phyloP scores from a whole-genome alignment of 2,329 filamentous ascomycete species.

The Xylariaceae sp. region DNA sequence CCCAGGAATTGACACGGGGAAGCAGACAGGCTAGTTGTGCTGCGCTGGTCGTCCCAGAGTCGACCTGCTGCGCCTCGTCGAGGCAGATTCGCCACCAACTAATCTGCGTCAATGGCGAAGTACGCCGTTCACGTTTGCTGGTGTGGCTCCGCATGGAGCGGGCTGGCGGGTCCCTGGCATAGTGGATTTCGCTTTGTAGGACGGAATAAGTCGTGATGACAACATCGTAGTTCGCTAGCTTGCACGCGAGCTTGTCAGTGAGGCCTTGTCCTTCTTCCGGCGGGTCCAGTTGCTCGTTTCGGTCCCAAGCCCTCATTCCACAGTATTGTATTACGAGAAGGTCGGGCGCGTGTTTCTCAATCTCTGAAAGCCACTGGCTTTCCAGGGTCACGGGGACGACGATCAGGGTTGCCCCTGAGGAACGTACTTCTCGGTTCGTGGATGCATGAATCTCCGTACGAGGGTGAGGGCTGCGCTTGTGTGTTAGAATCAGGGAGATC shows the following conservation, averaged over 20 bases:
- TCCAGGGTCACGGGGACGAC: slow-evolving; percentile 53
- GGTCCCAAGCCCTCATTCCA: slow-evolving; percentile 38
- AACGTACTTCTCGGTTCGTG: slow-evolving; percentile 39
- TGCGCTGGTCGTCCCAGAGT: slow-evolving; percentile 78
- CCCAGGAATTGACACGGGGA: slow-evolving; percentile 84
- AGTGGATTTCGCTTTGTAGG: slow-evolving; percentile 75
- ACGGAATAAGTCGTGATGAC: slow-evolving; percentile 63
- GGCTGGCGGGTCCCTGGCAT: slow-evolving; percentile 62
- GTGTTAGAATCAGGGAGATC: slow-evolving; percentile 61
- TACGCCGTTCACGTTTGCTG: slow-evolving; percentile 55
- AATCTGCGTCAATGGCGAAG: slow-evolving; percentile 73
- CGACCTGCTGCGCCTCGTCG: slow-evolving; percentile 86
- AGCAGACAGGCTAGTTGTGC: slow-evolving; percentile 74
- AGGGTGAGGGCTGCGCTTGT: slow-evolving; percentile 39
- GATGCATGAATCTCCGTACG: slow-evolving; percentile 33
- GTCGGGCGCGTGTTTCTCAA: slow-evolving; percentile 52
- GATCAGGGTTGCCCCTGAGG: slow-evolving; percentile 55
- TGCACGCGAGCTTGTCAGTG: slow-evolving; percentile 34
- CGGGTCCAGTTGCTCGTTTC: neutral
- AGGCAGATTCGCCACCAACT: slow-evolving; percentile 82
- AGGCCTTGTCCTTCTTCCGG: slow-evolving; percentile 29
- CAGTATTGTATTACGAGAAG: slow-evolving; percentile 53
- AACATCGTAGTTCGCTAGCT: slow-evolving; percentile 49
- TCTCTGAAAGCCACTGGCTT: slow-evolving; percentile 57
- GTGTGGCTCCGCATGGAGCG: slow-evolving; percentile 57